Evolutionary conservation across 2,329 filamentous ascomycete genomes (phyloP).

Genomic region (Fusarium tuaranense): DNA sequence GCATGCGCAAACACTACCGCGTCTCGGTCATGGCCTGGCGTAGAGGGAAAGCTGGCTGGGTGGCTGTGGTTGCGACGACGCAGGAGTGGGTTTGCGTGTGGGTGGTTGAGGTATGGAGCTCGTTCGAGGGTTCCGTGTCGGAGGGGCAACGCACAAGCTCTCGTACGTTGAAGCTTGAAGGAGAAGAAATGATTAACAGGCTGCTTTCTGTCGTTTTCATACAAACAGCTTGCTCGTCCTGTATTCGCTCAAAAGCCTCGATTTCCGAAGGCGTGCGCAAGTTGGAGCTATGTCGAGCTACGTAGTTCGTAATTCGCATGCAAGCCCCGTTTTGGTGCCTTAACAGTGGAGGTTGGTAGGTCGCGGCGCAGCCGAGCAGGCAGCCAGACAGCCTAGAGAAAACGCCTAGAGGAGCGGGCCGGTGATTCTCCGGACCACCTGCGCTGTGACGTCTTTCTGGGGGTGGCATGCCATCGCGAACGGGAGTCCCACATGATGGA

Average conservation of each 20-base stretch:
- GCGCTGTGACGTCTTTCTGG: slow-evolving; percentile 42
- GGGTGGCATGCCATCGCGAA: slow-evolving; percentile 29
- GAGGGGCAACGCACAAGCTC: slow-evolving; percentile 27
- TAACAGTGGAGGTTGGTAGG: slow-evolving; percentile 38
- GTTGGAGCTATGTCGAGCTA: slow-evolving; percentile 43
- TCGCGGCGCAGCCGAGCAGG: slow-evolving; percentile 32
- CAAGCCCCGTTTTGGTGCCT: slow-evolving; percentile 36
- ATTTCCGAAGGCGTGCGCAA: slow-evolving; percentile 31
- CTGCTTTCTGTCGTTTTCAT: not conserved
- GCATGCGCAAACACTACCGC: slow-evolving; percentile 43
- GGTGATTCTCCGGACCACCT: slow-evolving; percentile 43
- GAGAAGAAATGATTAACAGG: not conserved
- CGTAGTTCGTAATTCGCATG: slow-evolving; percentile 40
- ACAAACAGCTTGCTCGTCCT: not conserved
- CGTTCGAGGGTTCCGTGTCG: slow-evolving; percentile 26
- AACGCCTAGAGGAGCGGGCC: slow-evolving; percentile 35
- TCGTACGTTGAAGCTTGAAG: slow-evolving; percentile 2
- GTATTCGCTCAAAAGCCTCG: slow-evolving; percentile 1
- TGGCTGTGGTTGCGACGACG: slow-evolving; percentile 36
- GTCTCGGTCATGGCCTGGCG: slow-evolving; percentile 44
- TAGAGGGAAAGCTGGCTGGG: slow-evolving; percentile 29
- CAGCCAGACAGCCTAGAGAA: slow-evolving; percentile 7
- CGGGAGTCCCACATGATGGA: slow-evolving; percentile 26
- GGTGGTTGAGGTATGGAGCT: slow-evolving; percentile 38
- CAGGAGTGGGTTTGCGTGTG: slow-evolving; percentile 3